Percentiles rank a stretch among this genome's conserved stretches.
Conservation (phyloP, 352 stramenopile species). For the Phytophthora litchii region DNA sequence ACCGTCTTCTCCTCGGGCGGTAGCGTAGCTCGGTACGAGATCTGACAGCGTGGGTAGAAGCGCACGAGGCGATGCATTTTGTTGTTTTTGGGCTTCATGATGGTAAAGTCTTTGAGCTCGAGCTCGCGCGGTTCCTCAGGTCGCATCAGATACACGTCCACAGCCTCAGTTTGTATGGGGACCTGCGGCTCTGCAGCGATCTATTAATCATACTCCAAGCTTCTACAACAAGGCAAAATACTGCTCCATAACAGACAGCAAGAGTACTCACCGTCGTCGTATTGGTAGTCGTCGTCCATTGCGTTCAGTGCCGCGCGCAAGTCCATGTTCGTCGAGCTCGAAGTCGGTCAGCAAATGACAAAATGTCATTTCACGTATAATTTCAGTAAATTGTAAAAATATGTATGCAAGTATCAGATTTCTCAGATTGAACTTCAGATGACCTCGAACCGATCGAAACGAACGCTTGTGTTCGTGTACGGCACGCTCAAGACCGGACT, state of each 20-base stretch:
- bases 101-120: constrained; percentile 82
- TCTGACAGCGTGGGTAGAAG: constrained; percentile 71
- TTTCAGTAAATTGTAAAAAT: too few species aligned
- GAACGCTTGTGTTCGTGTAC: constrained; percentile 79
- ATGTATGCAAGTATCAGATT: background rate
- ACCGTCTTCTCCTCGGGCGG: constrained; percentile 63
- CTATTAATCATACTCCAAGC: background rate
- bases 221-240: background rate
- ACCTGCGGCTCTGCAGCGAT: constrained; percentile 17
- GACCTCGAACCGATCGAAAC: background rate
- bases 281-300: constrained; percentile 29
- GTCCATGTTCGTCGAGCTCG: constrained; percentile 31
- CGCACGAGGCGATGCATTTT: constrained; percentile 74
- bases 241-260: background rate
- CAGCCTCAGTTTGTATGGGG: constrained; percentile 52
- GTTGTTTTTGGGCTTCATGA: constrained; percentile 85
- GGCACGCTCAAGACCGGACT: constrained; percentile 79
- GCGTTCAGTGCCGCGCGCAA: constrained; percentile 31
- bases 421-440: background rate
- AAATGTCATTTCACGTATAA: too few species aligned
- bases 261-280: constrained; percentile 21
- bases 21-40: constrained; percentile 70
- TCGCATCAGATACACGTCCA: constrained; percentile 78
- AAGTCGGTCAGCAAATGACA: too few species aligned
- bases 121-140: constrained; percentile 67